Base-by-base conservation (phyloP, 495 filamentous ascomycete genomes). In the Diplogelasinospora grovesii region DNA sequence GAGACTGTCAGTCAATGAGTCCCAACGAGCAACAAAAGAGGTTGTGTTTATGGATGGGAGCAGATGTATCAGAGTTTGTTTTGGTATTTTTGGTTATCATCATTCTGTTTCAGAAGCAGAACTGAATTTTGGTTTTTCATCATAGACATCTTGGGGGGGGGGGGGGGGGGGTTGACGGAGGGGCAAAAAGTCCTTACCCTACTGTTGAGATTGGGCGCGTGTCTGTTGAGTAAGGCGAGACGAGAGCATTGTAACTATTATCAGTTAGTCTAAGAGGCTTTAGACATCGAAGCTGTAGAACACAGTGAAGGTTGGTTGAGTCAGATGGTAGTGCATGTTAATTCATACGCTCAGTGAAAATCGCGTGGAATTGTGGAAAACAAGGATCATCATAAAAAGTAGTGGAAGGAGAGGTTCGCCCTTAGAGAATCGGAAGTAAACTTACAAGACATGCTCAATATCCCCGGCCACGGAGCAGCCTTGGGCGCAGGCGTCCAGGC, bases 261-360 rank as follows among this genome's bases (percentile, higher is more conserved):
- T 31, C 36, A 27, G 32, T 59, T 49, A 56, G 46, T 36, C 28
- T 36, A 50, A 22, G 21, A 33, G n/a, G 27, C 37, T 22, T 41
- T 38, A 51, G 24, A 45, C 40, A 47, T 11, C 43, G 25, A 6
- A 14, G 18, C 6, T 1, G 10, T 26, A 13, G 14, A 21, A 13
- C n/a, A 14, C 13, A 41, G 23, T 25, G 47, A 46, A 29, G 42
- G 22, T 38, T 41, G 47, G 45, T 38, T 59, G 43, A 49, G 56
- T 97, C 90, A 97, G 90, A 95, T 95, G 90, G 90, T 97, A 83
- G 81, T 97, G 90, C 90, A 97, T 97, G 89, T 93, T 66, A 82
- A 83, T 92, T 85, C 82, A 69, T 70, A 70, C 85, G 88, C 83
- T 89, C 90, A 61, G 27, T 89, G 79, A 77, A 69, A 64, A 75